phyloP scores from a whole-genome alignment of 495 filamentous ascomycete genomes.

The Neurospora sp. region DNA sequence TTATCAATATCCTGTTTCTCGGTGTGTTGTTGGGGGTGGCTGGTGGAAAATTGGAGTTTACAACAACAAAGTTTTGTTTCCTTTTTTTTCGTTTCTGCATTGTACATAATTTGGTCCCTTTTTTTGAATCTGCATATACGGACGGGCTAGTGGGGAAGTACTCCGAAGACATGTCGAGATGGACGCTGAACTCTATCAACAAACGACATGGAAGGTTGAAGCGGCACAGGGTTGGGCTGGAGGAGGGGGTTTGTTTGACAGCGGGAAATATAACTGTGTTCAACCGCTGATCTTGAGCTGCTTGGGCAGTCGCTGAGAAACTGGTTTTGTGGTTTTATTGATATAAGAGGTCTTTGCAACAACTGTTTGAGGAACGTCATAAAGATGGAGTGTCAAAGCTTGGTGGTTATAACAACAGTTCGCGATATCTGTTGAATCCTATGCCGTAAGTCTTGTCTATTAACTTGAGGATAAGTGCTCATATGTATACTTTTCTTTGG shows the following conservation, averaged over 20 bases:
- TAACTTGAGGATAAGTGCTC: background rate
- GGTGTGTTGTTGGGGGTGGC: slow-evolving; percentile 1
- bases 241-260: background rate
- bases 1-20: background rate
- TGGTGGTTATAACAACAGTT: background rate
- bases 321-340: background rate
- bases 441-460: background rate
- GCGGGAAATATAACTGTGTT: background rate
- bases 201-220: background rate
- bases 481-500: background rate
- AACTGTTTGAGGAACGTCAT: background rate
- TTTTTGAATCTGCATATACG: slow-evolving; percentile 4
- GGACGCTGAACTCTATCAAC: background rate
- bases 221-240: background rate
- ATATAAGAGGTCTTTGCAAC: background rate
- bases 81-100: background rate
- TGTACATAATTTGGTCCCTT: slow-evolving; percentile 5
- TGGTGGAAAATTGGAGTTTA: slow-evolving; percentile 1
- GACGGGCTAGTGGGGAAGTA: background rate
- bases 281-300: background rate
- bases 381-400: background rate
- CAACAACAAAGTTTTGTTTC: background rate
- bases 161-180: background rate
- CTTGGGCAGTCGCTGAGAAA: background rate
- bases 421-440: background rate